Evolutionary conservation across 208 protist genomes (phyloP).

Genomic region (Novymonas esmeraldas): DNA sequence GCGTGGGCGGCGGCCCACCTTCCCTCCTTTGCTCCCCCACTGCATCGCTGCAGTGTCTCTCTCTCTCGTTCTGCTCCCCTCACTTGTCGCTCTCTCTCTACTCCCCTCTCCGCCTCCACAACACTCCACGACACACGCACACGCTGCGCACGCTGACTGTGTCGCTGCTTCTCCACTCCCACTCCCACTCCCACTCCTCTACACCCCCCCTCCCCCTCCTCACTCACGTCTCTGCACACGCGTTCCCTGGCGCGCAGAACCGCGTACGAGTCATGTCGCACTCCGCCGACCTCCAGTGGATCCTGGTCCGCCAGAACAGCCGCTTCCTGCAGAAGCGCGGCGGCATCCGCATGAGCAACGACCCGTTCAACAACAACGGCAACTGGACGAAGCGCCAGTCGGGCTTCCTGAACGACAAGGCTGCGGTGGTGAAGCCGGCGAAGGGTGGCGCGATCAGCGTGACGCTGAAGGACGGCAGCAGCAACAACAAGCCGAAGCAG

Average conservation of each 20-base stretch:
- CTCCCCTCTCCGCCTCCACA: no score
- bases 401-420: constrained; percentile 76
- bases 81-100: no score
- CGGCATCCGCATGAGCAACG: constrained; percentile 79
- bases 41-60: no score
- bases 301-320: constrained; percentile 83
- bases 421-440: constrained; percentile 71
- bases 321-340: constrained; percentile 86
- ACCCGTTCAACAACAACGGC: constrained; percentile 90
- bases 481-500: constrained; percentile 82
- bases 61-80: no score
- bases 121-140: no score
- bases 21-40: no score
- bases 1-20: no score
- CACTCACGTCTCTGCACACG: neutral
- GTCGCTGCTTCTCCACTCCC: constrained; percentile 6
- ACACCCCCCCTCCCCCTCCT: neutral
- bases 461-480: constrained; percentile 70
- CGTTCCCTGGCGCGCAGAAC: constrained; percentile 7
- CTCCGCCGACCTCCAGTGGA: constrained; percentile 88
- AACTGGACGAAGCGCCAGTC: constrained; percentile 88
- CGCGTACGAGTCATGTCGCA: constrained; percentile 60
- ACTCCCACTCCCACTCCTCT: neutral
- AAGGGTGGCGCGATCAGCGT: constrained; percentile 69
- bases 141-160: no score